Evolutionary conservation across 441 rosid genomes (phyloP).

Genomic region (Corymbia calophylla): DNA sequence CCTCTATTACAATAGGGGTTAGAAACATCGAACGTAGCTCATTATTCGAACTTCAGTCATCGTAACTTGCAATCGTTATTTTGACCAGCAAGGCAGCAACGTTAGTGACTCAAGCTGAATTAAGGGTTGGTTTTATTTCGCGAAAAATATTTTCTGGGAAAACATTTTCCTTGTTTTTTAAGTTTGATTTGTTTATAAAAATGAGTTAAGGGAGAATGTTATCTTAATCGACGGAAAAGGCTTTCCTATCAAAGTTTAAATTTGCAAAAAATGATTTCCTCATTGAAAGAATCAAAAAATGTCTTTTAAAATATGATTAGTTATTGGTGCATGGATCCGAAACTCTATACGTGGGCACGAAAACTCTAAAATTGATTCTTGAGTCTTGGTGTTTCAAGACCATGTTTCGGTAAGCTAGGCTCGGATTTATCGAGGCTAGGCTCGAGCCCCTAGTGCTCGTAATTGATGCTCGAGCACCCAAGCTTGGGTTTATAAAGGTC

Average conservation of each 20-base stretch:
- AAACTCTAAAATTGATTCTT: no score
- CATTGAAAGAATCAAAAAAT: fast-evolving
- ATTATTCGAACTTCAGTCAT: background rate
- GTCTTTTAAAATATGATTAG: no score
- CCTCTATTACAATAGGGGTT: no score
- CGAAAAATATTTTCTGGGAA: background rate
- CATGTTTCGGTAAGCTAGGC: no score
- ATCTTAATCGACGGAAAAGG: no score
- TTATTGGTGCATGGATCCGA: fast-evolving
- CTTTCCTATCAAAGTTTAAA: no score
- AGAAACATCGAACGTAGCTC: background rate
- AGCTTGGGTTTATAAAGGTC: no score
- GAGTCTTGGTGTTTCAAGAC: no score
- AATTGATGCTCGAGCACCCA: no score
- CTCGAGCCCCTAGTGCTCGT: no score
- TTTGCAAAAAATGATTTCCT: background rate
- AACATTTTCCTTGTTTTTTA: no score
- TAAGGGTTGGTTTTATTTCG: background rate
- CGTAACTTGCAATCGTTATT: background rate
- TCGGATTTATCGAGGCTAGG: no score
- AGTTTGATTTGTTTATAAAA: background rate
- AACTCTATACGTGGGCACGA: fast-evolving
- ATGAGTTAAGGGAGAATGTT: fast-evolving
- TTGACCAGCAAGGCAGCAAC: background rate
- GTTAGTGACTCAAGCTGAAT: background rate